Conservation (phyloP, 352 stramenopile species). For the Pythium aquatile region DNA sequence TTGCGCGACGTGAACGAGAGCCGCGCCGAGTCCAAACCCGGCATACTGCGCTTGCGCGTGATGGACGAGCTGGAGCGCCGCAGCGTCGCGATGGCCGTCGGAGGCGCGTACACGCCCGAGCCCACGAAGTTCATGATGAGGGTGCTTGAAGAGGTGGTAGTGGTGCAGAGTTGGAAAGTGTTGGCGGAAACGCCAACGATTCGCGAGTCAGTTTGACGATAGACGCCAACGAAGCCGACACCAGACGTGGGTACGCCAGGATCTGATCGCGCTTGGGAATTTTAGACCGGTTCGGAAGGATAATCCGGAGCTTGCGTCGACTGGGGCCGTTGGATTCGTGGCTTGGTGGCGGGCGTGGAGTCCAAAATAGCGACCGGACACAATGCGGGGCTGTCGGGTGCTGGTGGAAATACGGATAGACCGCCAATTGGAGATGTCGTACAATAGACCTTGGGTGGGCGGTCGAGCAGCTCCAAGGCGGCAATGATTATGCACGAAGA, state of each 20-base stretch:
- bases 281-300: not conserved
- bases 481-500: conserved; percentile 2
- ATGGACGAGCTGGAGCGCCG: conserved; percentile 10
- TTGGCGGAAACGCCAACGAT: conserved; percentile 2
- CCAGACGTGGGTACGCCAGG: conserved; percentile 4
- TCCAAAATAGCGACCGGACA: conserved; percentile 10
- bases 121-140: conserved; percentile 20
- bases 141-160: not conserved
- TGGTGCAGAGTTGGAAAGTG: not conserved
- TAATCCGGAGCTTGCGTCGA: not conserved
- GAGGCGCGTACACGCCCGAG: conserved; percentile 16
- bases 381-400: no score
- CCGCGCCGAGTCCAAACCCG: conserved; percentile 2
- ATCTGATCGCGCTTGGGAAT: conserved; percentile 3
- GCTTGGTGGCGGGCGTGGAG: not conserved
- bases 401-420: not conserved
- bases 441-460: no score
- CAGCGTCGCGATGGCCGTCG: conserved; percentile 6
- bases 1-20: conserved; percentile 23
- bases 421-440: no score
- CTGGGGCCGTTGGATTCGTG: not conserved
- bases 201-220: not conserved
- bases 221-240: conserved; percentile 1
- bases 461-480: no score
- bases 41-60: conserved; percentile 24